phyloP scores from a whole-genome alignment of 345 rosid genomes.

The Leavenworthia alabamica region DNA sequence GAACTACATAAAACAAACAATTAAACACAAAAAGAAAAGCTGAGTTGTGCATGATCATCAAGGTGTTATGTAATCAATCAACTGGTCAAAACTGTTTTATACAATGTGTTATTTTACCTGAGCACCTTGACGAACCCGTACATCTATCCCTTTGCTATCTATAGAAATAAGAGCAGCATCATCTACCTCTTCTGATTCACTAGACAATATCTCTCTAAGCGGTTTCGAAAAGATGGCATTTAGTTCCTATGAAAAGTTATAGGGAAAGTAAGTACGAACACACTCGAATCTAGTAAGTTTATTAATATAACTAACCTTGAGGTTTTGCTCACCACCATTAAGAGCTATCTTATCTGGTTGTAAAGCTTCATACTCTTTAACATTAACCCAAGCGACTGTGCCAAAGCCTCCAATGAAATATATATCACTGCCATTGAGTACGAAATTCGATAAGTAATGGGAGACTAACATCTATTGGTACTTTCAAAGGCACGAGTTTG shows the following conservation, averaged over 20 bases:
- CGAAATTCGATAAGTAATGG: not conserved
- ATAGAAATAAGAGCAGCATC: constrained; percentile 94
- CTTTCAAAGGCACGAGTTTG: not conserved
- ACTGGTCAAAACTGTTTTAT: no score
- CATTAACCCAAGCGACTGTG: constrained; percentile 97
- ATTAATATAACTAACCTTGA: constrained; percentile 49
- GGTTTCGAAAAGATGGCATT: constrained; percentile 78
- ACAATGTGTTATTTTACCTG: constrained; percentile 60
- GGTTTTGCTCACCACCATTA: constrained; percentile 85
- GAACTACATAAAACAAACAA: constrained; percentile 42
- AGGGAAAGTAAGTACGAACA: not conserved
- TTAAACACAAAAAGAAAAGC: not conserved
- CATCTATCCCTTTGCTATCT: constrained; percentile 91
- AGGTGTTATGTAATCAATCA: not conserved
- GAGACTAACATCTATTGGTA: not conserved
- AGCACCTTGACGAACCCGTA: constrained; percentile 91
- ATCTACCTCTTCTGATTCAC: constrained; percentile 71
- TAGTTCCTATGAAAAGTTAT: constrained; percentile 49
- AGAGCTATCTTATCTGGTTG: constrained; percentile 92
- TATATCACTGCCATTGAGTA: constrained; percentile 56
- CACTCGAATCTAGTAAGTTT: not conserved
- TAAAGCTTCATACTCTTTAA: constrained; percentile 71
- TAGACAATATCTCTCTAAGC: constrained; percentile 57
- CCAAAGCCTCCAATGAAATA: constrained; percentile 99
- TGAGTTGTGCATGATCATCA: constrained; percentile 1